Conservation (phyloP, 164 flowering plant species). For the Brasenia schreberi region DNA sequence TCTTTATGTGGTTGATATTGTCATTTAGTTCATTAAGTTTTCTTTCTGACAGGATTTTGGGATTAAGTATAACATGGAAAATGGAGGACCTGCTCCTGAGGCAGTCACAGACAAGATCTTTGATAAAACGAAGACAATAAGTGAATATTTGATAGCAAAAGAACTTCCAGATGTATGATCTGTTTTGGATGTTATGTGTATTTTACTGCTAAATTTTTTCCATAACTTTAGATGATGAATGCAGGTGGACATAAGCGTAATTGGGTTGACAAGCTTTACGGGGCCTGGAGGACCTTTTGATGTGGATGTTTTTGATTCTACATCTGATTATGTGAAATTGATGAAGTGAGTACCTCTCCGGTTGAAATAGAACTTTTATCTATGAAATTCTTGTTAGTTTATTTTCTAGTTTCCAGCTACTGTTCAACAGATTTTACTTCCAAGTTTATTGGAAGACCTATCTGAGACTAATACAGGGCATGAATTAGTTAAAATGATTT, state of each 20-base stretch:
- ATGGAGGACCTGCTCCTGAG: constrained; percentile 99
- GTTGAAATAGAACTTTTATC: not conserved
- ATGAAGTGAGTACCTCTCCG: constrained; percentile 59
- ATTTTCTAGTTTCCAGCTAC: not conserved
- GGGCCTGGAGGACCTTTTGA: constrained; percentile 95
- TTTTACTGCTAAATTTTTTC: not conserved
- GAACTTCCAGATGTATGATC: constrained; percentile 61
- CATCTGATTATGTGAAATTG: constrained; percentile 79
- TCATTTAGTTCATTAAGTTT: not conserved
- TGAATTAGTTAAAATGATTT: no score
- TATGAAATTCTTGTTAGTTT: no score
- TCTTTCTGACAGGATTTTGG: constrained; percentile 72
- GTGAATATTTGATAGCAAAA: constrained; percentile 74
- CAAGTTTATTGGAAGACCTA: no score
- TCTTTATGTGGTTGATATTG: not conserved
- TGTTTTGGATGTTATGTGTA: not conserved
- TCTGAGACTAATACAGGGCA: no score
- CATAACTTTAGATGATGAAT: constrained; percentile 2
- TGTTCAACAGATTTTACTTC: no score
- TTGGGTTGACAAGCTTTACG: constrained; percentile 51
- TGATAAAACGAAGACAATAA: constrained; percentile 76
- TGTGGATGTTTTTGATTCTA: constrained; percentile 90
- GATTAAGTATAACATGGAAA: constrained; percentile 97
- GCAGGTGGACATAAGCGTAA: constrained; percentile 69
- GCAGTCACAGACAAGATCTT: constrained; percentile 80